Evolutionary conservation across 2,329 filamentous ascomycete species (phyloP).

Genomic region (Penicillium crustosum): DNA sequence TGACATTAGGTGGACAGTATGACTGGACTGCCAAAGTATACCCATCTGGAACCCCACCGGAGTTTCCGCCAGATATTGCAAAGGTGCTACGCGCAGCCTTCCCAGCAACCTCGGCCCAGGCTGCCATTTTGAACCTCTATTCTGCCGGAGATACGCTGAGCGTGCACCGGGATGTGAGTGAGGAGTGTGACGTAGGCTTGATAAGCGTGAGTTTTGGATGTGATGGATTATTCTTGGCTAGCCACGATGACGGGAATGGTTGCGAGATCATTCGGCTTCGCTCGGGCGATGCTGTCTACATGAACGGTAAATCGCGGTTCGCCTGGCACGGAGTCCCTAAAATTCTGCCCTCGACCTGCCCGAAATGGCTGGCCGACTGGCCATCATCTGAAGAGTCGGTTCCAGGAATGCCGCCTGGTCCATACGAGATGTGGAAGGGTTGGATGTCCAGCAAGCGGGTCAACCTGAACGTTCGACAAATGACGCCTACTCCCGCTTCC

Average conservation of each 20-base stretch:
- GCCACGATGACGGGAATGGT: slow-evolving; percentile 55
- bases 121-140: slow-evolving; percentile 93
- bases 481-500: slow-evolving; percentile 55
- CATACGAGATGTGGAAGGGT: slow-evolving; percentile 69
- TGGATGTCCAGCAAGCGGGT: slow-evolving; percentile 89
- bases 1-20: slow-evolving; percentile 92
- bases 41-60: slow-evolving; percentile 64
- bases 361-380: slow-evolving; percentile 71
- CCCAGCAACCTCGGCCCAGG: slow-evolving; percentile 74
- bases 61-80: slow-evolving; percentile 73
- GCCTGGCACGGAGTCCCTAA: slow-evolving; percentile 96
- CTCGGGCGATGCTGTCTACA: slow-evolving; percentile 88
- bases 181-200: slow-evolving; percentile 73
- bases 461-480: slow-evolving; percentile 90
- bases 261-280: slow-evolving; percentile 62
- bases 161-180: slow-evolving; percentile 90
- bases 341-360: slow-evolving; percentile 76
- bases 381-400: slow-evolving; percentile 53
- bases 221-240: slow-evolving; percentile 83
- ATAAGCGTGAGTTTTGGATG: slow-evolving; percentile 88
- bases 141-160: slow-evolving; percentile 86
- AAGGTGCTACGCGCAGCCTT: slow-evolving; percentile 69
- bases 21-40: slow-evolving; percentile 91
- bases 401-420: slow-evolving; percentile 28
- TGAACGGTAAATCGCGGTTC: slow-evolving; percentile 77